Evolutionary conservation across 1,139 yeast genomes (phyloP).

Genomic region (Casaregolazyma suthepensis): DNA sequence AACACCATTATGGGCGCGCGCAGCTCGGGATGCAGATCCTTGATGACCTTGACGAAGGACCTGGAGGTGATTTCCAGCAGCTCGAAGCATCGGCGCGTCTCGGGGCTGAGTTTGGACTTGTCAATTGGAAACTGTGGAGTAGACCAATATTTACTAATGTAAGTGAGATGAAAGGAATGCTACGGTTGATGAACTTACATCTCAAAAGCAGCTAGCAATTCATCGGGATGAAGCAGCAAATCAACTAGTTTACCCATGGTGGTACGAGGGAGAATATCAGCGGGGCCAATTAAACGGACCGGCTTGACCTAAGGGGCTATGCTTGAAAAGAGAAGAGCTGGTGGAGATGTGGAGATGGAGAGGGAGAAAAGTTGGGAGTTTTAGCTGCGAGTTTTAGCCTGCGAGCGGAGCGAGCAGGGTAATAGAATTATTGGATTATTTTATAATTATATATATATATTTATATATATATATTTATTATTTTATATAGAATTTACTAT

Average conservation of each 20-base stretch:
- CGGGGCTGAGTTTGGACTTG: slow-evolving; percentile 38
- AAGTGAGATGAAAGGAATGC: slow-evolving; percentile 5
- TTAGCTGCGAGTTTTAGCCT: neutral
- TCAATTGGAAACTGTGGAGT: slow-evolving; percentile 50
- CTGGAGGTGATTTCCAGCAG: slow-evolving; percentile 70
- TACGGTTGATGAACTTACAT: slow-evolving; percentile 31
- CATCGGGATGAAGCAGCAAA: slow-evolving; percentile 63
- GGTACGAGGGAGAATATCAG: neutral
- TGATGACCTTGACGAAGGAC: slow-evolving; percentile 87
- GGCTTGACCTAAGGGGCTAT: neutral
- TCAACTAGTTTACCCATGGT: slow-evolving; percentile 63
- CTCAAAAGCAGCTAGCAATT: slow-evolving; percentile 62
- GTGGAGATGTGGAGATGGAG: neutral
- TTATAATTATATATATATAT: too few relatives aligned
- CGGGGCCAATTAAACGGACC: too few relatives aligned
- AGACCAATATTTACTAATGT: slow-evolving; percentile 25
- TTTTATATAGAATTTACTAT: neutral
- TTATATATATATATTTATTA: too few relatives aligned
- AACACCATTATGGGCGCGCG: slow-evolving; percentile 74
- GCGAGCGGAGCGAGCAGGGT: neutral
- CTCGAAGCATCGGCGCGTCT: slow-evolving; percentile 61
- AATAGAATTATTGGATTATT: neutral
- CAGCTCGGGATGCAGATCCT: slow-evolving; percentile 85
- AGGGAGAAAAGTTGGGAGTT: neutral
- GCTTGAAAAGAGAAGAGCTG: neutral